Conservation (phyloP, 331 rosid species). For the Malus hybrid region DNA sequence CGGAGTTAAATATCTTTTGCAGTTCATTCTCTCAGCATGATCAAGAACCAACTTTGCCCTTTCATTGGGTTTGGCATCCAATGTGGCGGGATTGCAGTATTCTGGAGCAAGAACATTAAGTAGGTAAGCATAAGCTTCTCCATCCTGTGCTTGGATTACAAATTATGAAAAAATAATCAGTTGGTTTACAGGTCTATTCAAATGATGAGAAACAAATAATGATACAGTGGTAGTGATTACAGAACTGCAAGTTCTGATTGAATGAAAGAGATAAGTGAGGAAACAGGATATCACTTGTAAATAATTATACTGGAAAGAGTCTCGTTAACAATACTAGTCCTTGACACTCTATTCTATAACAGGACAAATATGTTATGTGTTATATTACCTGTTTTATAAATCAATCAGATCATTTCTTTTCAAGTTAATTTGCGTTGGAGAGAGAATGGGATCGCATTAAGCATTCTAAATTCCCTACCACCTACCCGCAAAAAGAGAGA, state of each 20-base stretch:
- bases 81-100: conserved; percentile 62
- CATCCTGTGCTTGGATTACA: conserved; percentile 46
- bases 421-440: neutral
- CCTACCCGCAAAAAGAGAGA: neutral
- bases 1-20: conserved; percentile 79
- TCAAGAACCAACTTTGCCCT: conserved; percentile 82
- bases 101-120: conserved; percentile 97
- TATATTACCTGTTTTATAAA: neutral
- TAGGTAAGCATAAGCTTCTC: conserved; percentile 88
- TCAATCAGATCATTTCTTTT: neutral
- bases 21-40: conserved; percentile 92
- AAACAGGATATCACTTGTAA: neutral
- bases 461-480: neutral
- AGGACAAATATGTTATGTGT: neutral
- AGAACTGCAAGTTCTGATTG: neutral
- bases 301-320: neutral
- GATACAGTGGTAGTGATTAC: neutral
- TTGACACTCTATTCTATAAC: neutral
- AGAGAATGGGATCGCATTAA: neutral
- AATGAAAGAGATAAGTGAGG: neutral
- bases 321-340: neutral
- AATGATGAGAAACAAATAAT: conserved; percentile 4
- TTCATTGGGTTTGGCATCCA: conserved; percentile 56
- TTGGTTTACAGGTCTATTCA: conserved; percentile 2
- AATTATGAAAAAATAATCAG: conserved; percentile 1